Evolutionary conservation across 768 basidiomycete species (phyloP).

Genomic region (Trametes villosa): DNA sequence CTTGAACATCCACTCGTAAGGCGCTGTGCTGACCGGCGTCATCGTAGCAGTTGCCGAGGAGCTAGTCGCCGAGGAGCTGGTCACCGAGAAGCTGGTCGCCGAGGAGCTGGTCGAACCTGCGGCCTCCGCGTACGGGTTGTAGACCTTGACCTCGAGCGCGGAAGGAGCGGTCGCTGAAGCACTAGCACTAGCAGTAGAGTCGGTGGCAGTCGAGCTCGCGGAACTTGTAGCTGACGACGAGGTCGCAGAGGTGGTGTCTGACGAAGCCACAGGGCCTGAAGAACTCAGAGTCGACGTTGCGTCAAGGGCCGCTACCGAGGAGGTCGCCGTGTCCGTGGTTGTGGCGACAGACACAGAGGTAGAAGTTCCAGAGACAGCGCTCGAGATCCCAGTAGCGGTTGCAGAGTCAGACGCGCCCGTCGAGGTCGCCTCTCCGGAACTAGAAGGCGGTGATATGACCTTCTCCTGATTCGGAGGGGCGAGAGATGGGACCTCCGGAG

Average conservation of each 20-base stretch:
- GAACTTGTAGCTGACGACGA: neutral
- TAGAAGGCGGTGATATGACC: neutral
- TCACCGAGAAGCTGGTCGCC: no score
- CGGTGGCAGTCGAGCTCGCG: neutral
- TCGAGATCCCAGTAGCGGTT: neutral
- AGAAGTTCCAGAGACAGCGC: neutral
- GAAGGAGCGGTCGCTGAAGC: slow-evolving; percentile 2
- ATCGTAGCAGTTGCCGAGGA: slow-evolving; percentile 16
- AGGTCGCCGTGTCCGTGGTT: neutral
- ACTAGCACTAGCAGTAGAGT: slow-evolving; percentile 2
- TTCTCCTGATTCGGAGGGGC: slow-evolving; percentile 3
- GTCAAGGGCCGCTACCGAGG: neutral
- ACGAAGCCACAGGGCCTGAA: slow-evolving; percentile 1
- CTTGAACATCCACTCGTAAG: slow-evolving; percentile 46
- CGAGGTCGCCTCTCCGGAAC: neutral
- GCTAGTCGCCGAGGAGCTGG: slow-evolving; percentile 1
- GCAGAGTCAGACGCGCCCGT: neutral
- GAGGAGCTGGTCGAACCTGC: neutral
- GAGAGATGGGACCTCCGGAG: slow-evolving; percentile 34
- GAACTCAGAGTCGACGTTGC: neutral
- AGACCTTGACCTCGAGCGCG: slow-evolving; percentile 17
- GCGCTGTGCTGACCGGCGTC: slow-evolving; percentile 38
- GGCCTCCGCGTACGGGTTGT: slow-evolving; percentile 14
- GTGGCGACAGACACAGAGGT: neutral
- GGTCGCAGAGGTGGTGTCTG: neutral